These are phyloP conservation scores for Tillandsia leiboldiana DNA, from an alignment of 176 grass and related monocot species.

Conservation along the genomic window DNA sequence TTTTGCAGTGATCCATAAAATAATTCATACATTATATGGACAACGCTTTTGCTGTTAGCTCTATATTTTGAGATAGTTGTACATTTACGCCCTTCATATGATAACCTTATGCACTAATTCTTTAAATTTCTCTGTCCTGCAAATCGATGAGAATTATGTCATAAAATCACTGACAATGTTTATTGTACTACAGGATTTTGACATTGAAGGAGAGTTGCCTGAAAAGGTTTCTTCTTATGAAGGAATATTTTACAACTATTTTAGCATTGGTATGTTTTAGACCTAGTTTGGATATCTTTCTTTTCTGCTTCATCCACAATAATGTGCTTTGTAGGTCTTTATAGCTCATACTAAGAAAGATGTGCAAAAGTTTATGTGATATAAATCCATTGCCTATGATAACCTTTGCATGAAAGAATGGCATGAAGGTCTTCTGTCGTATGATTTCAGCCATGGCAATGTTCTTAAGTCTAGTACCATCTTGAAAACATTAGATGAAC, in stretches of 20 bases:
- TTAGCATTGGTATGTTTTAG: constrained; percentile 83
- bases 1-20: no score
- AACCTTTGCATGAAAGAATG: no score
- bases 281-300: neutral
- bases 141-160: neutral
- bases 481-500: no score
- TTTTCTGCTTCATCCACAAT: neutral
- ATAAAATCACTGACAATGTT: constrained; percentile 1
- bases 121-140: neutral
- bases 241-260: constrained; percentile 95
- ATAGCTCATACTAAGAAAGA: neutral
- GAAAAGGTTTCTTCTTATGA: constrained; percentile 85
- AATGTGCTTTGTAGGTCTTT: no score
- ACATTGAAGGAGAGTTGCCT: constrained; percentile 33
- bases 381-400: neutral
- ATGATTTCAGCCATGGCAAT: no score
- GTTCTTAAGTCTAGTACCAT: no score
- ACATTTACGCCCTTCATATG: no score
- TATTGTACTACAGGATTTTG: constrained; percentile 50
- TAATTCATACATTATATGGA: no score
- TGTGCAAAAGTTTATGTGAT: neutral
- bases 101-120: no score
- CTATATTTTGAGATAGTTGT: no score
- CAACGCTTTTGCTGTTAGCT: no score
- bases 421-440: no score